Percentiles rank a stretch among this genome's conserved stretches.
These are phyloP conservation scores for Penicillium sp. DNA, from an alignment of 2,329 filamentous ascomycete genomes.

Conservation along the genomic window DNA sequence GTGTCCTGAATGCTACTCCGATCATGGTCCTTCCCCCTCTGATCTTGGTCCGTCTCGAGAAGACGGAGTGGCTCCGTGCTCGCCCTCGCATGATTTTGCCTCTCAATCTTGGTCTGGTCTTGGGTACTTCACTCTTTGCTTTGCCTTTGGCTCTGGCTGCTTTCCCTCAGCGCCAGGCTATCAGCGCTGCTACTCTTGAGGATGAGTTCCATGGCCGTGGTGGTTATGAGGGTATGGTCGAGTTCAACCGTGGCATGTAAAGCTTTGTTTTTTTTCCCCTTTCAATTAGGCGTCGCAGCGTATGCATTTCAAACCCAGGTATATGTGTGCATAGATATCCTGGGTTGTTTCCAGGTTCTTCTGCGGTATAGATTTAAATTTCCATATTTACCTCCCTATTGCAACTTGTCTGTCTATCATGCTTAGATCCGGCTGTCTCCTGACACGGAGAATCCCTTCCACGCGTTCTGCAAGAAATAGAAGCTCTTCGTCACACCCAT, in stretches of 20 bases:
- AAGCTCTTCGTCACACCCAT: conserved; percentile 56
- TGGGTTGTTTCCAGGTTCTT: background rate
- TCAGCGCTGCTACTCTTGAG: conserved; percentile 73
- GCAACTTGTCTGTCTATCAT: background rate
- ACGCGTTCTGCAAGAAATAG: conserved; percentile 55
- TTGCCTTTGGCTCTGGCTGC: conserved; percentile 85
- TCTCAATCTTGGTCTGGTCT: conserved; percentile 81
- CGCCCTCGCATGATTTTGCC: conserved; percentile 75
- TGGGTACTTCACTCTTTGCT: conserved; percentile 82
- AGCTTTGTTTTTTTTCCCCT: background rate
- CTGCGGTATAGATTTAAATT: background rate
- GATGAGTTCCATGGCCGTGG: conserved; percentile 80
- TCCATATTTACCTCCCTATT: background rate
- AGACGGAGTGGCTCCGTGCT: conserved; percentile 74
- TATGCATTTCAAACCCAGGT: background rate
- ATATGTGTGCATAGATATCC: background rate
- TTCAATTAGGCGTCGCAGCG: background rate
- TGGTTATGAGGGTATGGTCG: conserved; percentile 77
- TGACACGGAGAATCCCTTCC: conserved; percentile 47
- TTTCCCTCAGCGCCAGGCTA: conserved; percentile 86
- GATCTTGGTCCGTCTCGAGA: conserved; percentile 78
- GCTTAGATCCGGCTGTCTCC: conserved; percentile 42
- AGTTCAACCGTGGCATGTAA: conserved; percentile 93
- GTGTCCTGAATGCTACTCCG: conserved; percentile 89
- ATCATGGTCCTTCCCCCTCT: conserved; percentile 96